A percentile compares a stretch with the other conserved stretches of the same genome.
phyloP scores from a whole-genome alignment of 345 rosid genomes.

The Populus ilicifolia region DNA sequence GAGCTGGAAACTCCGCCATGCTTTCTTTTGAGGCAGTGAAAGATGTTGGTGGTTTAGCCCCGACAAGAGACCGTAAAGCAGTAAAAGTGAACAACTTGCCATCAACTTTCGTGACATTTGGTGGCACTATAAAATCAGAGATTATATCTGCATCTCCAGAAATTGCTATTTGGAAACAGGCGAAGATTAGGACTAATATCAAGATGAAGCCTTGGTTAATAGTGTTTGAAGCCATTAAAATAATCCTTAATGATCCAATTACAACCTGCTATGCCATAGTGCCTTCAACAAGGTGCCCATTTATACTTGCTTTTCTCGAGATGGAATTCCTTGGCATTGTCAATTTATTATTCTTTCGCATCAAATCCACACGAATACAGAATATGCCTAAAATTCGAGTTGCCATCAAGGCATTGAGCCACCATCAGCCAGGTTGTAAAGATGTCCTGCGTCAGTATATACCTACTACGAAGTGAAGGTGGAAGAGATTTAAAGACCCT shows the following conservation, averaged over 20 bases:
- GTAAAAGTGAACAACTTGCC: conserved; percentile 10
- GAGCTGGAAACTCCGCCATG: conserved; percentile 19
- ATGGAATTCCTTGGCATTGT: background rate
- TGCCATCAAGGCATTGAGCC: background rate
- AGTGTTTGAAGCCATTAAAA: background rate
- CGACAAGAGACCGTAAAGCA: background rate
- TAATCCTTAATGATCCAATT: background rate
- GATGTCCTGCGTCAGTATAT: background rate
- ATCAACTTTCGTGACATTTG: background rate
- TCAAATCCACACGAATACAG: background rate
- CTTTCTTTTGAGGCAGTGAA: conserved; percentile 5
- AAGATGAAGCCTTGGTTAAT: background rate
- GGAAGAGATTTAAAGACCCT: background rate
- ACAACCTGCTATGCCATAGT: background rate
- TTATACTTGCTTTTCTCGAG: background rate
- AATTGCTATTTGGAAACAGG: background rate
- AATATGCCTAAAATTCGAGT: background rate
- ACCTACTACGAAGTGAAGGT: background rate
- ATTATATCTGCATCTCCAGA: conserved; percentile 13
- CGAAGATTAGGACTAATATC: background rate
- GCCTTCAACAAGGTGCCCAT: background rate
- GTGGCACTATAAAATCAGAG: conserved; percentile 9
- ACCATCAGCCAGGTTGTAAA: background rate
- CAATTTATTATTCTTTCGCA: background rate
- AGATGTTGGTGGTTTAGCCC: background rate